phyloP scores from a whole-genome alignment of 192 early-diverging fungal species.

The Phlyctochytrium planicorne region DNA sequence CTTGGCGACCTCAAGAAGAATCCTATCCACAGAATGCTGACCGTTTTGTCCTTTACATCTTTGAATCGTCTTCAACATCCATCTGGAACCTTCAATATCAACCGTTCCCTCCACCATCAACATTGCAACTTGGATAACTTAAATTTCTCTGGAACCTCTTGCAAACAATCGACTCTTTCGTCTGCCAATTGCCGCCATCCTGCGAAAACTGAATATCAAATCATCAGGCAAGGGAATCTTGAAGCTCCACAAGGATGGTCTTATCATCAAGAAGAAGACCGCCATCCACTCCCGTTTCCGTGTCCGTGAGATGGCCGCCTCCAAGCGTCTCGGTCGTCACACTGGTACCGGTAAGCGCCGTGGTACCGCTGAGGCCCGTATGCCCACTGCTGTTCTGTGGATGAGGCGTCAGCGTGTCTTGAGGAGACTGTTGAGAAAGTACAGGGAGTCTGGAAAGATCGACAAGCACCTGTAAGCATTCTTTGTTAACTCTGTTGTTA shows the following conservation, averaged over 20 bases:
- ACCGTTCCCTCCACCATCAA: no score
- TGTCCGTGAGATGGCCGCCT: constrained; percentile 82
- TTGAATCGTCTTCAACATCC: no score
- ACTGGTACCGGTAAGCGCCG: constrained; percentile 83
- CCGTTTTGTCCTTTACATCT: no score
- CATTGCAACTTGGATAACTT: no score
- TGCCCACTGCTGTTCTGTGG: constrained; percentile 94
- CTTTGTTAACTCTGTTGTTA: neutral
- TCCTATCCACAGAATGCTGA: no score
- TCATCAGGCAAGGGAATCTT: constrained; percentile 85
- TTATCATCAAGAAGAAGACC: constrained; percentile 93
- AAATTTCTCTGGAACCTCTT: no score
- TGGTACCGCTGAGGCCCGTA: constrained; percentile 97
- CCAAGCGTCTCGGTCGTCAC: constrained; percentile 98
- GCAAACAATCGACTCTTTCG: constrained; percentile 2
- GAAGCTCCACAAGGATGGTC: constrained; percentile 96
- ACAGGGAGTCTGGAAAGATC: constrained; percentile 97
- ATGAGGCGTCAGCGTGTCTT: constrained; percentile 98
- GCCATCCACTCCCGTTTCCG: constrained; percentile 89
- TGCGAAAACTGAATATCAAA: neutral
- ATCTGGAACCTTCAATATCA: no score
- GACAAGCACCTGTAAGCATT: constrained; percentile 84
- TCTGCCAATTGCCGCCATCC: neutral
- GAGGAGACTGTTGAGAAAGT: constrained; percentile 92
- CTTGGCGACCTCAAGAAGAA: no score